phyloP scores from a whole-genome alignment of 2,329 filamentous ascomycete species.

The Septoria petroselini region DNA sequence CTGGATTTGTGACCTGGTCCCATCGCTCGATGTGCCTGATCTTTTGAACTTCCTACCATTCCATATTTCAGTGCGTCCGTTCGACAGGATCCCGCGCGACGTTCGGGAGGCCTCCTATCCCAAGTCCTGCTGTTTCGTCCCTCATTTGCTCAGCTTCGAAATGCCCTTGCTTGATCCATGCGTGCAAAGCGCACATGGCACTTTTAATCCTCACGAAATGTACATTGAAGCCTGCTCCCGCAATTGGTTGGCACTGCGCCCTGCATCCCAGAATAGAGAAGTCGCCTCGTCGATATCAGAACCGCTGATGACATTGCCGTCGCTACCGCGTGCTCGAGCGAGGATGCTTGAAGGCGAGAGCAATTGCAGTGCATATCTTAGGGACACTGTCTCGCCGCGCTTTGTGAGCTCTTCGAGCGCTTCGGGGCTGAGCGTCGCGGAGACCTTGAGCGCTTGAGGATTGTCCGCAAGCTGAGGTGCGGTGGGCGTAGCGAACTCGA shows the following conservation, averaged over 20 bases:
- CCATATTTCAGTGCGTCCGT: too few species aligned
- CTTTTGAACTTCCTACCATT: too few species aligned
- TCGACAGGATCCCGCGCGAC: too few species aligned
- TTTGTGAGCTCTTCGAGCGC: slow-evolving; percentile 84
- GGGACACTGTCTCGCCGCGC: slow-evolving; percentile 81
- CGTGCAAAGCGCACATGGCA: too few species aligned
- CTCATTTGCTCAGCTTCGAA: too few species aligned
- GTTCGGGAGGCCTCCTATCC: too few species aligned
- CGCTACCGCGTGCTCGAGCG: slow-evolving; percentile 62
- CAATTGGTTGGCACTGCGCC: slow-evolving; percentile 45
- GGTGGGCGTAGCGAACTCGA: slow-evolving; percentile 39
- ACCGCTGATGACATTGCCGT: slow-evolving; percentile 44
- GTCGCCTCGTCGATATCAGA: slow-evolving; percentile 56
- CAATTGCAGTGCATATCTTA: slow-evolving; percentile 90
- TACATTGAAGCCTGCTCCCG: slow-evolving; percentile 34
- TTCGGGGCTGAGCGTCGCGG: slow-evolving; percentile 71
- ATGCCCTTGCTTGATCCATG: not conserved
- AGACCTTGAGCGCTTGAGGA: slow-evolving; percentile 62
- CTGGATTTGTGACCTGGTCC: too few species aligned
- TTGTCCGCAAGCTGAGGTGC: slow-evolving; percentile 36
- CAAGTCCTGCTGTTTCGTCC: too few species aligned
- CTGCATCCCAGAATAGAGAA: slow-evolving; percentile 49
- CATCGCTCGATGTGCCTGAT: too few species aligned
- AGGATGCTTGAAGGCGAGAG: slow-evolving; percentile 87
- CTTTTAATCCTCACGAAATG: slow-evolving; percentile 36